Conservation (phyloP, 129 eudicot genomes). For the Flaveria linearis region DNA sequence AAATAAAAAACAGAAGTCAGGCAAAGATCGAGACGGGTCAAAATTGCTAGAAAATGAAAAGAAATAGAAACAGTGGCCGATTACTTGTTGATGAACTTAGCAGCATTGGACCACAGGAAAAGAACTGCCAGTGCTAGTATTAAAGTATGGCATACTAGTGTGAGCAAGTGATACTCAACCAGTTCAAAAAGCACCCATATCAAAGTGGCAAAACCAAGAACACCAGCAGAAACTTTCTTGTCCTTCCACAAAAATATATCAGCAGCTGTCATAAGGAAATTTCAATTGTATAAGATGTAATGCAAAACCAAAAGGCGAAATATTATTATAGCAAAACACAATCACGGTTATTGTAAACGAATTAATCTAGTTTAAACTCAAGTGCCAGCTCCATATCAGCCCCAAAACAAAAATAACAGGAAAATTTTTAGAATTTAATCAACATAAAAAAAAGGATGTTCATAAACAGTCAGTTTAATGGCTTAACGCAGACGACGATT, state of each 20-base stretch:
- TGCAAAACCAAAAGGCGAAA: neutral
- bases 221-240: constrained; percentile 72
- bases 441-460: neutral
- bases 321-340: neutral
- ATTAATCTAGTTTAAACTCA: neutral
- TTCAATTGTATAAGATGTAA: neutral
- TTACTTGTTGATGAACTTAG: constrained; percentile 82
- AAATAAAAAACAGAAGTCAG: neutral
- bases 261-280: constrained; percentile 55
- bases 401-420: neutral
- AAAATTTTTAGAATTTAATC: neutral
- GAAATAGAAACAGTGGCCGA: neutral
- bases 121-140: constrained; percentile 58
- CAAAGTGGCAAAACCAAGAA: constrained; percentile 67
- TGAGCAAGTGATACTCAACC: constrained; percentile 86
- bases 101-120: constrained; percentile 81
- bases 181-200: constrained; percentile 90
- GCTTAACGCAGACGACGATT: no score
- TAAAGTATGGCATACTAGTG: constrained; percentile 71
- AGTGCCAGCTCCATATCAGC: neutral
- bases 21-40: neutral
- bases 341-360: neutral
- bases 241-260: constrained; percentile 91
- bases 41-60: neutral
- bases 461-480: no score